Base-by-base conservation (phyloP, 768 basidiomycete species). In the Leccinellum rugosiceps region DNA sequence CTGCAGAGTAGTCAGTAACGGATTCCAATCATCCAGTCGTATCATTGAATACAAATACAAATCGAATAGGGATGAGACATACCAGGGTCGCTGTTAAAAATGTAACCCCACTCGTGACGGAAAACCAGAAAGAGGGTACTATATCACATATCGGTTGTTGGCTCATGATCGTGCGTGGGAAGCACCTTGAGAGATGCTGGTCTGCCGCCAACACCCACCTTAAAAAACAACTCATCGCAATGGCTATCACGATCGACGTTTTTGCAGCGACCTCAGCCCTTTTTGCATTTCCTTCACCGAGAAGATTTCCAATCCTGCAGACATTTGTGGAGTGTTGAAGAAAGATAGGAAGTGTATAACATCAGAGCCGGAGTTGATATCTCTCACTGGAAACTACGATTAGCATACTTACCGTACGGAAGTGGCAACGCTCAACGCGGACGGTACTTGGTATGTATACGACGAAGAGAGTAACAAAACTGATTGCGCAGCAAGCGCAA, bases 401-500 rank as follows among this genome's bases (percentile, higher is more conserved):
- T 15, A 53, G 59, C 15, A 35, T 23, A 71, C 77, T 53, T 64
- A 91, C 88, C 93, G 83, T 23, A 98, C 94, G 28, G 93, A 89
- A 7, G 88, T 78, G 3, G 94, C 94, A 1, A 95, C 82, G 59
- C 88, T 82, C 41, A 98, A 72, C 0, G 92, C 84, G 64, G 86
- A 93, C 0, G 94, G 92, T 1, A 88, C 87, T 68, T 96, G 93
- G 71, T 83, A 95, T 2, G 87, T 87, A 3, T 81, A 84, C 0
- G 87, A 90, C 13, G 83, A 80, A 25, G 89, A 92, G 11, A 84
- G 85, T 34, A 89, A 77, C 13, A 98, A 77, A 1, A 98, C 87
- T 0, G 91, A 93, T 69, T 98, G 95, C 0, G 92, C 84, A 0
- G 97, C 97, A 3, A 99, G 82, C 7, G 83, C 76, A 6, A 84